Evolutionary conservation across 1,284 basidiomycete species (phyloP).

Genomic region (Megacollybia platyphylla): DNA sequence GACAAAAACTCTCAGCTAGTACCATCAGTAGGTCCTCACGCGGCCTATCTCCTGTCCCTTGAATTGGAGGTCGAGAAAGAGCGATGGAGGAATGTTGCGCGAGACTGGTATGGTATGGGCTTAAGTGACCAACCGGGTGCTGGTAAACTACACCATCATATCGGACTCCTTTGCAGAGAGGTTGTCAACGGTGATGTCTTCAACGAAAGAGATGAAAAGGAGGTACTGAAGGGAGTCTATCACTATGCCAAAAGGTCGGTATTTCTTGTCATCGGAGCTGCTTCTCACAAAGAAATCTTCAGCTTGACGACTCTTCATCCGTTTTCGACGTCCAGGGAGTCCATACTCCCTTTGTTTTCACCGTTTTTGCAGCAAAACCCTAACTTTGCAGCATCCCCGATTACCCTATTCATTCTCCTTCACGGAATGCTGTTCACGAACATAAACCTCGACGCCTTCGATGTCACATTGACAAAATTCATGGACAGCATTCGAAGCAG

Average conservation of each 20-base stretch:
- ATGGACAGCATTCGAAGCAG: constrained; percentile 65
- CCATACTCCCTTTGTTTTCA: constrained; percentile 79
- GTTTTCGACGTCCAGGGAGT: constrained; percentile 78
- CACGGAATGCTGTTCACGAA: constrained; percentile 96
- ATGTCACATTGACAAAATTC: constrained; percentile 69
- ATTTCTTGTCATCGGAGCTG: constrained; percentile 1
- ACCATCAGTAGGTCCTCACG: constrained; percentile 77
- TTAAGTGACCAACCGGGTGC: constrained; percentile 82
- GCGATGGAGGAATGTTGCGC: constrained; percentile 80
- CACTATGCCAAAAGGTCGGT: constrained; percentile 91
- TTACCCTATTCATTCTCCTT: constrained; percentile 76
- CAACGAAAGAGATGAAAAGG: constrained; percentile 13
- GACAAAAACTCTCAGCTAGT: constrained; percentile 52
- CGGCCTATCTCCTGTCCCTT: constrained; percentile 77
- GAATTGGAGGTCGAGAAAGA: constrained; percentile 72
- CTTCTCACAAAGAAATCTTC: constrained; percentile 7
- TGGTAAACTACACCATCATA: constrained; percentile 87
- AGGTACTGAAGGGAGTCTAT: constrained; percentile 82
- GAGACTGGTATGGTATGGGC: constrained; percentile 88
- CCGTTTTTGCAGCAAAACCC: constrained; percentile 59
- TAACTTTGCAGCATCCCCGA: constrained; percentile 63
- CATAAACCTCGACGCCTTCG: constrained; percentile 87
- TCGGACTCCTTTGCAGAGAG: constrained; percentile 82
- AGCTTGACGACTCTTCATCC: constrained; percentile 88
- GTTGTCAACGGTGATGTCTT: constrained; percentile 31